Evolutionary conservation across 441 rosid genomes (phyloP).

Genomic region (Codiaeum variegatum): DNA sequence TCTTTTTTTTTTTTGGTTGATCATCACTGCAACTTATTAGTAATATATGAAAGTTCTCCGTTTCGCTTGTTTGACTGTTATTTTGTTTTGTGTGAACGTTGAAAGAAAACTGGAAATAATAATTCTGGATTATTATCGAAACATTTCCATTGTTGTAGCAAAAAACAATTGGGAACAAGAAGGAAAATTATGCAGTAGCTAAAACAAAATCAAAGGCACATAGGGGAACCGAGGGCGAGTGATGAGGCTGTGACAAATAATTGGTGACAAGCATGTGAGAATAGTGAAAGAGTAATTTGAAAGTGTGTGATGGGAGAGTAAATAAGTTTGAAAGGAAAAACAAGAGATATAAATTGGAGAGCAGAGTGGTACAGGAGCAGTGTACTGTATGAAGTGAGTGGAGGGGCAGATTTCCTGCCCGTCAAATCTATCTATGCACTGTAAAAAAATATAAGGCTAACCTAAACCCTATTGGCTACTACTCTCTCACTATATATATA

Average conservation of each 20-base stretch:
- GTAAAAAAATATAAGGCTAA: slow-evolving; percentile 32
- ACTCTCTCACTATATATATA: slow-evolving; percentile 23
- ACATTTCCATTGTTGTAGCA: neutral
- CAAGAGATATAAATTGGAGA: slow-evolving; percentile 31
- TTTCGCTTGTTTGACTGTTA: neutral
- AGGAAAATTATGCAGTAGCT: neutral
- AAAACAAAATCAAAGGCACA: slow-evolving; percentile 3
- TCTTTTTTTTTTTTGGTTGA: too few relatives aligned
- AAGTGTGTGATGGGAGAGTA: slow-evolving; percentile 25
- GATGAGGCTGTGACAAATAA: slow-evolving; percentile 34
- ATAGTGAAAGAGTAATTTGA: neutral
- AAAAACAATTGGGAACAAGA: neutral
- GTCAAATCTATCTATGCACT: slow-evolving; percentile 51
- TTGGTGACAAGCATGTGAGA: slow-evolving; percentile 26
- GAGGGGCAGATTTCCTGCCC: slow-evolving; percentile 40
- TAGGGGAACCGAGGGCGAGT: too few relatives aligned
- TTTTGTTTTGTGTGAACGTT: too few relatives aligned
- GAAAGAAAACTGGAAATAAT: too few relatives aligned
- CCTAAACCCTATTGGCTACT: slow-evolving; percentile 20
- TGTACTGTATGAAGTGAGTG: slow-evolving; percentile 55
- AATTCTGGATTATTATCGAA: too few relatives aligned
- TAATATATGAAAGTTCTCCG: neutral
- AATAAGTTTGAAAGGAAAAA: slow-evolving; percentile 30
- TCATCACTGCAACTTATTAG: neutral
- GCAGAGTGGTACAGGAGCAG: slow-evolving; percentile 36